Base-by-base conservation (phyloP, 1,284 basidiomycete species). In the Ustilago vetiveriae region DNA sequence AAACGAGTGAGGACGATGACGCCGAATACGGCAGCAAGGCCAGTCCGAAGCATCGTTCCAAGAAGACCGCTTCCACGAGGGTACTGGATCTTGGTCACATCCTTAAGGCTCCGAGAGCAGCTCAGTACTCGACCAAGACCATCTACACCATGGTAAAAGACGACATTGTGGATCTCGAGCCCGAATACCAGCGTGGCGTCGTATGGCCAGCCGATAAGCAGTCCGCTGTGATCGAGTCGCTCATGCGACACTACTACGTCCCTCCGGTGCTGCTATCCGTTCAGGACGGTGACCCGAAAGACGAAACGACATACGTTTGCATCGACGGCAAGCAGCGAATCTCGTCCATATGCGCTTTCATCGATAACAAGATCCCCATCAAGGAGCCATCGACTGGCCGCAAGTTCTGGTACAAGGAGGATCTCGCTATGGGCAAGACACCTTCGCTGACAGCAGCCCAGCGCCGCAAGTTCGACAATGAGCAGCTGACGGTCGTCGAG, bases 251-350 rank as follows among this genome's bases (percentile, higher is more conserved):
- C 23, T 76, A 70, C 49, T 76, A 74, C 50, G 68, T 76, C 4
- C 74, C 74, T 6, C 74, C 74, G 0, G 54, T 76, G 29, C 53
- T 76, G 30, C 54, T 75, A 27, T 76, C 74, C 3, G 22, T 60
- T 0, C 60, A 59, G 21, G 13, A 52, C 3, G 16, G 54, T 11
- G 26, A 52, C 16, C 27, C 41, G 0, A 39, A 27, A 7, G 62
- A 44, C 7, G 71, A 66, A 4, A 23, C 22, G 2, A 17, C 13
- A 7, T 69, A 50, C 56, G 69, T 67, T n/a, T 75, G 73, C 43
- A 72, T 75, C 47, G 73, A 75, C 38, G 73, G 73, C 24, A 75
- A 75, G 44, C 72, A 75, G 38, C 66, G 73, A 21, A 40, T 75
- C 23, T 73, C 73, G 19, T 73, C 73, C 9, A 56, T 75, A 36